Percentiles rank a stretch among this genome's conserved stretches.
These are phyloP conservation scores for Cyberlindnera nakhonratchasimensis DNA, from an alignment of 805 yeast species.

Conservation along the genomic window DNA sequence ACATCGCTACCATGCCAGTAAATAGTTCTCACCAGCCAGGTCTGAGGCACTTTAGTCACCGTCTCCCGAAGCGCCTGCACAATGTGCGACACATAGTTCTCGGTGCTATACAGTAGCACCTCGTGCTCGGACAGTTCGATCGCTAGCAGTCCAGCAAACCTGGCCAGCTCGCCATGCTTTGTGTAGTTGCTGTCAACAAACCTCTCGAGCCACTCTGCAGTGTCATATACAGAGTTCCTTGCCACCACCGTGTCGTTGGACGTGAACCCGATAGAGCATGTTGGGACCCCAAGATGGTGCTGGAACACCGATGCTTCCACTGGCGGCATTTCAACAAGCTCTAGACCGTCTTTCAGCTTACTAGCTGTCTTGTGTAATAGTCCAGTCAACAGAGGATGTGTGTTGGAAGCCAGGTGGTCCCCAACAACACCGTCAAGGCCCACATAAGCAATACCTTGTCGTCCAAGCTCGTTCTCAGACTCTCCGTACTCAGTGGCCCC, in stretches of 20 bases:
- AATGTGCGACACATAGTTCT: constrained; percentile 46
- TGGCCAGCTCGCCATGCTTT: constrained; percentile 54
- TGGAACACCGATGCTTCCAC: constrained; percentile 42
- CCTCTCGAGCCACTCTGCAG: constrained; percentile 50
- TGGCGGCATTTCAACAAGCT: constrained; percentile 30
- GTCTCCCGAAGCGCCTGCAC: constrained; percentile 32
- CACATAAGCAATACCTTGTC: constrained; percentile 54
- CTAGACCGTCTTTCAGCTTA: constrained; percentile 34
- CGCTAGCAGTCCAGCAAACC: constrained; percentile 53
- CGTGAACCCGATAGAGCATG: constrained; percentile 46
- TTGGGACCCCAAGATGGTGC: constrained; percentile 64
- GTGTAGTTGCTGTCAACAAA: constrained; percentile 50
- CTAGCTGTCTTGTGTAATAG: constrained; percentile 2
- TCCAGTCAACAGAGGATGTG: constrained; percentile 58
- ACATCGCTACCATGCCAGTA: constrained; percentile 1
- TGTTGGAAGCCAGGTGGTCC: constrained; percentile 39
- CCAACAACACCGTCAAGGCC: constrained; percentile 53
- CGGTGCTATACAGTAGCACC: constrained; percentile 45
- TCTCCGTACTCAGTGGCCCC: constrained; percentile 83
- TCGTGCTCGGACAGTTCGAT: constrained; percentile 56
- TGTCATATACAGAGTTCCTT: constrained; percentile 56
- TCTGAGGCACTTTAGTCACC: constrained; percentile 25
- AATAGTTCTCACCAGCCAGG: constrained; percentile 28
- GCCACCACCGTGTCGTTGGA: constrained; percentile 39
- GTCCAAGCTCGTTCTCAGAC: constrained; percentile 41